Evolutionary conservation across 768 basidiomycete genomes (phyloP), one percentile per base, ranked within the genome.

Genomic region (Pulveroboletus ravenelii): DNA sequence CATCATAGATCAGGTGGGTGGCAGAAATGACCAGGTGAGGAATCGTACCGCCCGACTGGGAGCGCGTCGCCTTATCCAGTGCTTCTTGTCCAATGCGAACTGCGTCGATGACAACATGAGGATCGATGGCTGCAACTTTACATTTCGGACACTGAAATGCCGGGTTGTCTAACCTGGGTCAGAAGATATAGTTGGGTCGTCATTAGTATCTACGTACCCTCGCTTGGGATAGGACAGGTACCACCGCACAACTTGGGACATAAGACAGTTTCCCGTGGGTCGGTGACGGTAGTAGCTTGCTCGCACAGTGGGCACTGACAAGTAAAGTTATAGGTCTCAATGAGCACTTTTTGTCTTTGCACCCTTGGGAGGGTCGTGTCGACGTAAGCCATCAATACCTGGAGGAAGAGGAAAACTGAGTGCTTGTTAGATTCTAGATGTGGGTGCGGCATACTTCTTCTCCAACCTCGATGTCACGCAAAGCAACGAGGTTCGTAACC

Each of bases 331-430:
- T 97, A 96, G 1, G 87, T 84, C 52, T 86, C 82, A 39, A 70
- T 59, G 17, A 97, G 74, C 1, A 78, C 71, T 30, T 67, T 64
- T 53, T 79, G 84, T 27, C 94, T 74, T 17, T 74, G 63, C 0
- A 59, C 50, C 10, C 67, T 70, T 0, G 93, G 87, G 3, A 88
- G 71, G 0, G 91, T 89, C 0, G 87, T 81, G 63, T 97, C 95
- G 40, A 96, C 76, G 57, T 97, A 97, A 9, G 89, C 75, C 0
- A 86, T 92, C 32, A 87, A 55, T 39, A 98, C 74, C 93, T 93
- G 48, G 27, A 25, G 14, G 2, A 31, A 41, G 41, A 20, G 6
- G 27, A 14, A 49, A 40, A 13, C 41, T 42, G 12, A 55, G 31
- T 20, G 37, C 20, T 13, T 25, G 30, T 29, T 25, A 34, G 34